Percentiles rank a stretch among this genome's conserved stretches.
These are phyloP conservation scores for Globisporangium middletonii DNA, from an alignment of 352 stramenopile genomes.

Conservation along the genomic window DNA sequence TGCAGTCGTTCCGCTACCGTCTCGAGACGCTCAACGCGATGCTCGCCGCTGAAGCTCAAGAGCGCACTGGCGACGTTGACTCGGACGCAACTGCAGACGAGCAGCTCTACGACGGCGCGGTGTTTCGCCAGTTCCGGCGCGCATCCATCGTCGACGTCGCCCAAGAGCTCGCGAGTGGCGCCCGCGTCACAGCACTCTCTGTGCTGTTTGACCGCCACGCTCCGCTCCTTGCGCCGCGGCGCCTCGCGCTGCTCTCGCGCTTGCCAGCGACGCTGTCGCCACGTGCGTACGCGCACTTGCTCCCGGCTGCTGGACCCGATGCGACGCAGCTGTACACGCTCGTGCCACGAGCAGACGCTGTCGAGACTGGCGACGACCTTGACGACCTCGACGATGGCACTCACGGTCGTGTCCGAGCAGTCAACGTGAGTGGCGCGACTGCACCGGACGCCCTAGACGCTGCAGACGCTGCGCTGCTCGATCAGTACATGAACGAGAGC, in stretches of 20 bases:
- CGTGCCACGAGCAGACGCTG: not conserved
- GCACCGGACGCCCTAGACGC: slow-evolving; percentile 29
- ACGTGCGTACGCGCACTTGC: slow-evolving; percentile 30
- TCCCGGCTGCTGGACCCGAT: slow-evolving; percentile 33
- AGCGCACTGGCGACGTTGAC: slow-evolving; percentile 14
- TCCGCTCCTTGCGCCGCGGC: slow-evolving; percentile 45
- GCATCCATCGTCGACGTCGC: slow-evolving; percentile 29
- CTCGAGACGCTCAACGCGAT: slow-evolving; percentile 41
- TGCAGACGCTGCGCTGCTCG: slow-evolving; percentile 32
- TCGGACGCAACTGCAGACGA: slow-evolving; percentile 1
- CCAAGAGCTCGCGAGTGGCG: slow-evolving; percentile 41
- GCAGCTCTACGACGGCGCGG: slow-evolving; percentile 37
- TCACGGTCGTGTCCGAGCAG: slow-evolving; percentile 8
- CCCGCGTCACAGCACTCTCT: slow-evolving; percentile 30
- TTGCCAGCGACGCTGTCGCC: slow-evolving; percentile 35
- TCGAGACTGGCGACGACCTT: not conserved
- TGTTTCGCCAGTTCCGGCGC: slow-evolving; percentile 27
- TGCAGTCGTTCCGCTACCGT: slow-evolving; percentile 35
- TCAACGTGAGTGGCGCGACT: slow-evolving; percentile 34
- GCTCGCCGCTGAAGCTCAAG: slow-evolving; percentile 25
- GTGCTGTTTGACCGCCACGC: slow-evolving; percentile 45
- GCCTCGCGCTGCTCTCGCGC: slow-evolving; percentile 39
- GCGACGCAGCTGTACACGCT: slow-evolving; percentile 42
- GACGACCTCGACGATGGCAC: not conserved
- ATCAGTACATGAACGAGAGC: slow-evolving; percentile 20